Evolutionary conservation across 441 rosid species (phyloP), one percentile per base, ranked within the genome.

Genomic region (Aquilaria agallochum): DNA sequence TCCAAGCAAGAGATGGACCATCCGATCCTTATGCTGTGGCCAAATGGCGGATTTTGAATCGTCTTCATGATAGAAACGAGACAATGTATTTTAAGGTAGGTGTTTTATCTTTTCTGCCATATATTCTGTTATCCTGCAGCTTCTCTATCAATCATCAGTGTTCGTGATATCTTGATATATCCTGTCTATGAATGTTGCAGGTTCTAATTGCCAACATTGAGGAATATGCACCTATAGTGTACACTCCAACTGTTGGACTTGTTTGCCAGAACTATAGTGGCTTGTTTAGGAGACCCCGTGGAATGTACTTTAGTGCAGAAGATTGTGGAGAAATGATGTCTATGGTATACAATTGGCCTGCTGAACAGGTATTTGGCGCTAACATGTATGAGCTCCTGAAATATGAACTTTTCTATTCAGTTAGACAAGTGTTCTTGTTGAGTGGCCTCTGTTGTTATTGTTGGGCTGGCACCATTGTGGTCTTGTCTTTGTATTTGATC

Each of bases 261-360:
- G 96, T 89, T 60, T 92, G 97, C 80, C 95, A 92, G 71, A 89
- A 89, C 67, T 92, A 89, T 69, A 81, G 97, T 62, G 96, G 97
- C 8, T 68, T 92, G 80, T 92, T 92, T 70, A 84, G 97, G 79
- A 82, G 97, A 76, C 96, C 97, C n/a, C 82, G 97, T 48, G 97
- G 97, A 69, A 92, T 92, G 97, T 92, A 89, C 66, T 92, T 92
- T 61, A 92, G 96, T 59, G 90, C 95, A 53, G 92, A 65, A 48
- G 97, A 92, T 73, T 89, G 95, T 49, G 97, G 96, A 74, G 97
- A 92, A 81, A 92, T 92, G 97, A 89, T 89, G 96, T 92, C 97
- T 55, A 92, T 92, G 97, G 95, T 92, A 68, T 92, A 89, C 74
- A 92, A 92, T 74, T 92, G 97, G 97, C 96, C 97, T 34, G 89